Evolutionary conservation across 306 rosid genomes (phyloP), one percentile per base, ranked within the genome.

Genomic region (Glycine tomentella): DNA sequence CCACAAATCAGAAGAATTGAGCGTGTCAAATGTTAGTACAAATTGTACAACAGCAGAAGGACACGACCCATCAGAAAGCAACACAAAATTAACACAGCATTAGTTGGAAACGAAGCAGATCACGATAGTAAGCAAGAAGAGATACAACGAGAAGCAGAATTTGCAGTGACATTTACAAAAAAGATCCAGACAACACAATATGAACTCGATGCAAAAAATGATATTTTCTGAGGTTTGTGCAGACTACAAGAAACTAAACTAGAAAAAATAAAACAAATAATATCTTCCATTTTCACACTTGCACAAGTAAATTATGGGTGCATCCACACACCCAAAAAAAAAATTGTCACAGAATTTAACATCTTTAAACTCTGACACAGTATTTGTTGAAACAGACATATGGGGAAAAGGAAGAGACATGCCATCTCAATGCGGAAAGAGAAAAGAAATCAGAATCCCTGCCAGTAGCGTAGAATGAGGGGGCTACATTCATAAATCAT

Each of bases 371-470:
- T 62, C 34, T 71, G 7, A 71, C 1, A n/a, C 16, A 15, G 3
- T 48, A 17, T 49, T 4, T 72, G 33, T 49, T 62, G 3, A 80
- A 72, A 80, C 65, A 6, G 66, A 65, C 10, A 46, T 59, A 7
- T 3, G 40, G 10, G 52, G n/a, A 10, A 25, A 40, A 46, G 1
- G 34, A 62, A 65, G 77, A 38, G 33, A 75, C 59, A 48, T 42
- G 12, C 9, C 58, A 51, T 2, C 44, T 16, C 25, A 5, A 3
- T 17, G 38, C 0, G 0, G 44, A 48, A 70, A 71, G 48, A 0
- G 11, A 70, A 46, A 17, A 8, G 33, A 34, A 70, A 59, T 49
- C 13, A 10, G 53, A 80, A 49, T 31, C 63, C 42, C 64, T 15
- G 8, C 9, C 15, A 3, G 20, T 34, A 33, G 14, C 2, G 0